phyloP scores from a whole-genome alignment of 495 filamentous ascomycete genomes.

The Aspergillus bridgeri region DNA sequence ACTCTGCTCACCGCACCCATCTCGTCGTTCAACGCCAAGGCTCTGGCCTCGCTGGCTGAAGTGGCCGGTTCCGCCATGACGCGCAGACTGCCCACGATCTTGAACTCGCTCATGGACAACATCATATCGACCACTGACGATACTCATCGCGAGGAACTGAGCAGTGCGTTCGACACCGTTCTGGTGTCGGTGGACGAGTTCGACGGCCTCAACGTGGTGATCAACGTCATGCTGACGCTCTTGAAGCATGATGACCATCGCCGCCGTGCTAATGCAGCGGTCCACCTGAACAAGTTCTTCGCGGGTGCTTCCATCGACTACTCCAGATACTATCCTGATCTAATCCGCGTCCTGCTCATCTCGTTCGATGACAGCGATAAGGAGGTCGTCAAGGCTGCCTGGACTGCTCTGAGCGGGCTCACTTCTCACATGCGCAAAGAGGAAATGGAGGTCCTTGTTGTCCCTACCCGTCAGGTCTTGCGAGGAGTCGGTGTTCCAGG shows the following conservation, averaged over 20 bases:
- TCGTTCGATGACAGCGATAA: slow-evolving; percentile 85
- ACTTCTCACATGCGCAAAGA: slow-evolving; percentile 90
- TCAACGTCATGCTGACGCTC: slow-evolving; percentile 84
- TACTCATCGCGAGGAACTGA: slow-evolving; percentile 68
- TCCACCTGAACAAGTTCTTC: slow-evolving; percentile 88
- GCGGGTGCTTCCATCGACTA: slow-evolving; percentile 75
- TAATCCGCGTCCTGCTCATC: slow-evolving; percentile 82
- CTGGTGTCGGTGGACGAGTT: slow-evolving; percentile 91
- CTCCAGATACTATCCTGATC: slow-evolving; percentile 89
- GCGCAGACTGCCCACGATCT: slow-evolving; percentile 77
- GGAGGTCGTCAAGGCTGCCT: slow-evolving; percentile 87
- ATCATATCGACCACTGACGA: slow-evolving; percentile 76
- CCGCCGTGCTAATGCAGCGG: slow-evolving; percentile 70
- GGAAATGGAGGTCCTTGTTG: slow-evolving; percentile 94
- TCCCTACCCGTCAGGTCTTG: slow-evolving; percentile 78
- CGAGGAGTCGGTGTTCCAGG: slow-evolving; percentile 86
- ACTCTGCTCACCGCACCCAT: slow-evolving; percentile 89
- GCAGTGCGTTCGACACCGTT: slow-evolving; percentile 78
- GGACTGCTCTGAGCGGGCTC: slow-evolving; percentile 83
- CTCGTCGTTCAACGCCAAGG: slow-evolving; percentile 87
- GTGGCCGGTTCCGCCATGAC: slow-evolving; percentile 89
- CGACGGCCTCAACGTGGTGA: slow-evolving; percentile 89
- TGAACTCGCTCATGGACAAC: slow-evolving; percentile 91
- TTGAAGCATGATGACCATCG: slow-evolving; percentile 90
- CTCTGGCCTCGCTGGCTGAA: slow-evolving; percentile 85